Evolutionary conservation across 108 stramenopile genomes (phyloP).

Genomic region (Pseudonitzschia pungens): DNA sequence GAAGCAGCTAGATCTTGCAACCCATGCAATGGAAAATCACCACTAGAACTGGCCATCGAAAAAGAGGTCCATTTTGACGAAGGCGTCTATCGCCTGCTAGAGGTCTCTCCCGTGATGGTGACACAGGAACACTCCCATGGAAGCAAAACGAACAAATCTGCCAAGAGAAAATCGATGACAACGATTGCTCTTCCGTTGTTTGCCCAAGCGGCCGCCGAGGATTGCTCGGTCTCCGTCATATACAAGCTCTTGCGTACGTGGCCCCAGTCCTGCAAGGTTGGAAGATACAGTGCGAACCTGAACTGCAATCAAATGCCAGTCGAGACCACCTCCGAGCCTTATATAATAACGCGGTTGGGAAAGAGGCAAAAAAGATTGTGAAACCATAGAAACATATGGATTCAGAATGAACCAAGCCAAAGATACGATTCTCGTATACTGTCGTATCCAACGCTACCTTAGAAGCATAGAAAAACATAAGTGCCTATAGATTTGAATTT

Average conservation of each 20-base stretch:
- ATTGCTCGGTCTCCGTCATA: background rate
- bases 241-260: background rate
- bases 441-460: too few species aligned
- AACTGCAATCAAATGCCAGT: too few species aligned
- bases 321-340: too few species aligned
- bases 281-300: too few species aligned
- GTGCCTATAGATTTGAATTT: too few species aligned
- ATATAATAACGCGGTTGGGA: too few species aligned
- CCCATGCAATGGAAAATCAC: background rate
- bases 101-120: background rate
- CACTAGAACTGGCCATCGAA: slow-evolving; percentile 4
- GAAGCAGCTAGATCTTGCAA: background rate
- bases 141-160: background rate
- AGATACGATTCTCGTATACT: too few species aligned
- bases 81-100: background rate
- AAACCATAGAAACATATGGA: too few species aligned
- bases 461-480: too few species aligned
- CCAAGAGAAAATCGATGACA: background rate
- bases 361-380: too few species aligned
- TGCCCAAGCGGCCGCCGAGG: background rate
- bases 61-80: background rate
- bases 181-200: background rate
- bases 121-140: background rate
- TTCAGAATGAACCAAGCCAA: too few species aligned
- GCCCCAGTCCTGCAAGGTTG: background rate